These are phyloP conservation scores for Lenwebbia sp. DNA, from an alignment of 345 rosid species.

Conservation along the genomic window DNA sequence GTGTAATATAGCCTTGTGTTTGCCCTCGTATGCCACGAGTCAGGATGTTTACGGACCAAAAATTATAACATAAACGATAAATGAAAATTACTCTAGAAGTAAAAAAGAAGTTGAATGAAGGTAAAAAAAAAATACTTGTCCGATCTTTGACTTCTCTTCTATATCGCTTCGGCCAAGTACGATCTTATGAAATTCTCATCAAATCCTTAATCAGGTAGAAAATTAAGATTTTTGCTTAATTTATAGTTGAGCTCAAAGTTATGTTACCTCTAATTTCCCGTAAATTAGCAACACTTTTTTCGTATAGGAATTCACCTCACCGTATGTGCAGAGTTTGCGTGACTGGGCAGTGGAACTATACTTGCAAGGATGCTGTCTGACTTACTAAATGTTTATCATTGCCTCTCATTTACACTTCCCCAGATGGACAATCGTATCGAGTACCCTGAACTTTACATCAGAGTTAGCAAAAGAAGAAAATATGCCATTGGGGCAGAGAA, in stretches of 20 bases:
- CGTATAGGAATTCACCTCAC: neutral
- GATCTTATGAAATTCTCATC: neutral
- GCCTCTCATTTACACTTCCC: constrained; percentile 3
- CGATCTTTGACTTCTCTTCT: neutral
- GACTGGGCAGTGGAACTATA: neutral
- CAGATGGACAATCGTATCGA: constrained; percentile 36
- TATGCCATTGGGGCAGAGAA: constrained; percentile 42
- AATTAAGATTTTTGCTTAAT: neutral
- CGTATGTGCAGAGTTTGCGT: neutral
- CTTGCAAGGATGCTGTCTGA: neutral
- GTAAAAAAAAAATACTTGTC: neutral
- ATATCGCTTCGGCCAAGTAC: neutral
- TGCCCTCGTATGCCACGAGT: neutral
- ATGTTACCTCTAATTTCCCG: neutral
- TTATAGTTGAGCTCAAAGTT: neutral
- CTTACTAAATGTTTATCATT: neutral
- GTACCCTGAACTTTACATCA: constrained; percentile 34
- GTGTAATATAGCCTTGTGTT: neutral
- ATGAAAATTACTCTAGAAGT: neutral
- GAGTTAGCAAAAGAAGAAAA: constrained; percentile 51
- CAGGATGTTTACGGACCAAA: neutral
- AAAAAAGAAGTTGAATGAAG: neutral
- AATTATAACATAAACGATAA: neutral
- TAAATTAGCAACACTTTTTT: neutral
- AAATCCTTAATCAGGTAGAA: neutral